Evolutionary conservation across 1,284 basidiomycete genomes (phyloP).

Genomic region (Volvariella volvacea): DNA sequence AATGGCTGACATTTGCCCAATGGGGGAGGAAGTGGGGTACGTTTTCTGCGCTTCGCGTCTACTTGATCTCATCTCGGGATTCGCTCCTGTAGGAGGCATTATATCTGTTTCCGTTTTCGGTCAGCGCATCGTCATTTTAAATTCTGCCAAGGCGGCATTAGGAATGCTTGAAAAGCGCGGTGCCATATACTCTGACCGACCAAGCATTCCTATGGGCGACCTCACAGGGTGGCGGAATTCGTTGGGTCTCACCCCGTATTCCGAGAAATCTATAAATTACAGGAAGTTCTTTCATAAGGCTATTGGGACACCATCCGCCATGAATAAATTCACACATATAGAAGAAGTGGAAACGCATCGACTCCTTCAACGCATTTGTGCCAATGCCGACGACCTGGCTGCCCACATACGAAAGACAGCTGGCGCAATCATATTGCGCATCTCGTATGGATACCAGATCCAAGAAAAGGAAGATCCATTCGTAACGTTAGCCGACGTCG

Average conservation of each 20-base stretch:
- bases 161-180: conserved; percentile 19
- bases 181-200: not conserved
- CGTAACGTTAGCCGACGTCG: conserved; percentile 18
- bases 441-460: conserved; percentile 23
- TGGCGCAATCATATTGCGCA: conserved; percentile 18
- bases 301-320: conserved; percentile 8
- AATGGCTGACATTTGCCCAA: conserved; percentile 36
- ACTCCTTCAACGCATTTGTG: conserved; percentile 14
- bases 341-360: conserved; percentile 12
- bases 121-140: conserved; percentile 16
- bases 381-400: conserved; percentile 17
- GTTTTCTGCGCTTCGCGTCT: conserved; percentile 2
- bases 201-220: not conserved
- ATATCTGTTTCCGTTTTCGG: conserved; percentile 18
- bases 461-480: conserved; percentile 21
- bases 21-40: conserved; percentile 39
- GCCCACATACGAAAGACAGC: conserved; percentile 20
- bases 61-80: not conserved
- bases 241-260: conserved; percentile 1
- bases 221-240: conserved; percentile 3
- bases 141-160: conserved; percentile 15
- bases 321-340: conserved; percentile 11
- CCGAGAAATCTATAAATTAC: conserved; percentile 1
- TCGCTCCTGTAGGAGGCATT: conserved; percentile 11
- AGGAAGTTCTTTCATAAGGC: conserved; percentile 1